Evolutionary conservation across 2,329 filamentous ascomycete genomes (phyloP), one percentile per base, ranked within the genome.

Genomic region (Aspergillus brunneoviolaceus): DNA sequence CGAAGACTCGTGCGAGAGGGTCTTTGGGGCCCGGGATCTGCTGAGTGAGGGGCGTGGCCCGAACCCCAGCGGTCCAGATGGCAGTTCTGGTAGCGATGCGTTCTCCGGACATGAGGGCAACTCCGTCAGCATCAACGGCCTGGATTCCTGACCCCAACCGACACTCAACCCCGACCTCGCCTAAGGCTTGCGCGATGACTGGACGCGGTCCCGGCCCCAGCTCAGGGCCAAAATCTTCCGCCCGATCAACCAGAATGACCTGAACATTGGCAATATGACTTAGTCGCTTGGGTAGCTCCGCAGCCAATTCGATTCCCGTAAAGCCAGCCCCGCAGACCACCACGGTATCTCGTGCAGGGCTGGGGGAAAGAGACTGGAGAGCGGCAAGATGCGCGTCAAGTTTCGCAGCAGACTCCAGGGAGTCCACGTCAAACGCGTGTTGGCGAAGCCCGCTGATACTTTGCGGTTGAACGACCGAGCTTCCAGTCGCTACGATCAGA

Each of bases 61-160:
- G 58, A 33, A 77, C 63, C 0, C 76, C 76, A 0, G 72, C 76
- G 0, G 77, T 77, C 76, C 77, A 79, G 5, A 79, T 62, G 1
- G 68, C 67, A 0, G 76, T 79, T 14, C 66, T 58, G 0, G 75
- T 63, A 7, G 69, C 63, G 48, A 79, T 77, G 9, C 53, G 64
- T 55, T 77, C 74, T 1, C 74, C 76, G 0, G 66, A 69, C 2
- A 61, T 55, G 2, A 74, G 63, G 0, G 57, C 68, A 0, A 78
- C 65, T 1, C 72, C 66, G 0, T 63, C 52, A 0, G 57, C n/a
- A 27, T 72, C 68, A 25, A 79, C 52, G 3, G 63, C 25, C 2
- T 61, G 52, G 0, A 78, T 67, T 2, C 64, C 60, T 4, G 66
- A 55, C 5, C 68, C 69, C 12, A 77, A 69, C 19, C 69, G 72